Conservation (phyloP, 495 filamentous ascomycete species). For the Penicillium paxilli region DNA sequence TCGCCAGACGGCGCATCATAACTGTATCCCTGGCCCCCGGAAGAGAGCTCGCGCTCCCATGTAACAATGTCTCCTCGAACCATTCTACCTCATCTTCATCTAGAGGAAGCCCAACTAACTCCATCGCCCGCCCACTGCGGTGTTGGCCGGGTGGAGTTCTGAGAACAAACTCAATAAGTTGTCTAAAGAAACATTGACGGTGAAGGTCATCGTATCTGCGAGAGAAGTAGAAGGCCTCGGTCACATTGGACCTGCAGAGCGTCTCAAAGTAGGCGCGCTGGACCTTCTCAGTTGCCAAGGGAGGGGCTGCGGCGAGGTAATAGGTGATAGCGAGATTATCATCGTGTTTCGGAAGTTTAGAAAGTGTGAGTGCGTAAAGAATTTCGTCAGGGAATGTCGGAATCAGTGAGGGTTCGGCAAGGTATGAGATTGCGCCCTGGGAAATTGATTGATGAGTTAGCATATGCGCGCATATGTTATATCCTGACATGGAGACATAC, state of each 20-base stretch:
- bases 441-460: background rate
- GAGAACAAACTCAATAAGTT: constrained; percentile 65
- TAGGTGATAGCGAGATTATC: constrained; percentile 70
- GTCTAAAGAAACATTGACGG: constrained; percentile 62
- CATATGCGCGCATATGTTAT: background rate
- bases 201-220: constrained; percentile 60
- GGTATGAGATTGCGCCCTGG: constrained; percentile 66
- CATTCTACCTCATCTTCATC: constrained; percentile 67
- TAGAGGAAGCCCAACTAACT: constrained; percentile 71
- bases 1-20: constrained; percentile 64
- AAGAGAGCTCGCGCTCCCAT: constrained; percentile 60
- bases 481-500: constrained; percentile 28
- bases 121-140: constrained; percentile 57
- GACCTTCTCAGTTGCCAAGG: constrained; percentile 57
- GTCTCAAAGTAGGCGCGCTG: constrained; percentile 65
- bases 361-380: constrained; percentile 62
- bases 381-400: constrained; percentile 83
- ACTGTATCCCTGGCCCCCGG: constrained; percentile 67
- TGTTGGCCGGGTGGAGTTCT: constrained; percentile 41
- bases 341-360: constrained; percentile 58
- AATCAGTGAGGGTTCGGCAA: constrained; percentile 73
- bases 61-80: constrained; percentile 64
- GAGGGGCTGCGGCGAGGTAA: constrained; percentile 68
- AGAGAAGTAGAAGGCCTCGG: constrained; percentile 73
- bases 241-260: constrained; percentile 63